Evolutionary conservation across 2,329 filamentous ascomycete species (phyloP).

Genomic region (Zalaria sp.): DNA sequence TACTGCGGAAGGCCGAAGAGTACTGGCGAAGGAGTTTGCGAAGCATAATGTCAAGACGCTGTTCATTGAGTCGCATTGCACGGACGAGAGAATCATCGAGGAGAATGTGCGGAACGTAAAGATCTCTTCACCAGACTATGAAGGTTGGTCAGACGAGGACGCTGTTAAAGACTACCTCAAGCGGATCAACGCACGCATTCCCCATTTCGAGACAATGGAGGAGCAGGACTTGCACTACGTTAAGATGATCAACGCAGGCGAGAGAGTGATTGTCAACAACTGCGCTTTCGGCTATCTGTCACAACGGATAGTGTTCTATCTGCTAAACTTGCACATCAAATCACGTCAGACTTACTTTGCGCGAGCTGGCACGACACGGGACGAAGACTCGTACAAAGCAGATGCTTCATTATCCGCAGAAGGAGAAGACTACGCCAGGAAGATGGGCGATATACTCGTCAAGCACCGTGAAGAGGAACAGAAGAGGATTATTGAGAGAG

Average conservation of each 20-base stretch:
- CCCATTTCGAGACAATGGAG: slow-evolving; percentile 92
- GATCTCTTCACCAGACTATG: slow-evolving; percentile 94
- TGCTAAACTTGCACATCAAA: slow-evolving; percentile 96
- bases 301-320: slow-evolving; percentile 94
- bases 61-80: slow-evolving; percentile 92
- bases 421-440: slow-evolving; percentile 65
- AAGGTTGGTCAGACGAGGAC: slow-evolving; percentile 81
- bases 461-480: slow-evolving; percentile 74
- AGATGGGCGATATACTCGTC: slow-evolving; percentile 74
- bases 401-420: slow-evolving; percentile 74
- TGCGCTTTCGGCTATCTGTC: slow-evolving; percentile 93
- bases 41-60: slow-evolving; percentile 93
- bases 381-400: slow-evolving; percentile 82
- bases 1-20: slow-evolving; percentile 63
- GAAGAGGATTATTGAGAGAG: slow-evolving; percentile 51
- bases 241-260: slow-evolving; percentile 97
- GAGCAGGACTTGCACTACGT: slow-evolving; percentile 92
- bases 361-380: slow-evolving; percentile 69
- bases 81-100: slow-evolving; percentile 82
- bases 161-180: slow-evolving; percentile 84
- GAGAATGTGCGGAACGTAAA: slow-evolving; percentile 97
- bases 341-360: slow-evolving; percentile 87
- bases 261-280: slow-evolving; percentile 90
- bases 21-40: slow-evolving; percentile 89
- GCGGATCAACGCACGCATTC: slow-evolving; percentile 83